Base-by-base conservation (phyloP, 805 yeast species). In the Yamadazyma tumulicola region DNA sequence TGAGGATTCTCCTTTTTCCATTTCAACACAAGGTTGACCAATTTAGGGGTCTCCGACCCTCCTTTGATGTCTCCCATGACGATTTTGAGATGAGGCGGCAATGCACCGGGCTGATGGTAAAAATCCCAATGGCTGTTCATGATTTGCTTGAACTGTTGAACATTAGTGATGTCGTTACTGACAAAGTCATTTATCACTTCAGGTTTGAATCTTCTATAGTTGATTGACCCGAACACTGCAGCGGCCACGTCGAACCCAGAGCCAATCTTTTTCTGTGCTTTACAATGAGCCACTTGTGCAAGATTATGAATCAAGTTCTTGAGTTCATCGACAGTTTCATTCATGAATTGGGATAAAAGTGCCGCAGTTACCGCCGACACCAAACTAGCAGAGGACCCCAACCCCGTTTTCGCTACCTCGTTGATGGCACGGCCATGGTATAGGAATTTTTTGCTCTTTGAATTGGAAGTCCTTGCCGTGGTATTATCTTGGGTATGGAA, bases 231-330 rank as follows among this genome's bases (percentile, higher is more conserved):
- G 57, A 72, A 91, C 0, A 85, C 81, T 0, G 98, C 98, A 17
- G 97, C 81, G 0, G 96, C 97, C 26, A 93, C 95, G 54, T 93
- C 98, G 58, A 93, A 93, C 0, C 98, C 98, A 3, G 96, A 87
- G 0, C 98, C 98, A 17, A 93, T 80, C 57, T 93, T 93, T 20
- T 86, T 85, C 57, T 93, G 98, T 3, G 98, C 97, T 38, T 77
- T 72, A 55, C 96, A 89, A 57, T 93, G 98, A 0, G 95, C 82
- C 6, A 85, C 67, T 55, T 93, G 98, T 0, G 96, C 77, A 18
- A 87, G 59, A 49, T 87, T 91, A 55, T 93, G 97, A 22, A 91
- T 67, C 1, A 26, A 5, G 18, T 45, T 36, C 10, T 29, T 19
- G 10, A 20, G 3, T 10, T 42, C 43, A 6, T 35, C 37, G 7